These are phyloP conservation scores for Xylaria hypoxylon DNA, from an alignment of 2,329 filamentous ascomycete genomes.

Conservation along the genomic window DNA sequence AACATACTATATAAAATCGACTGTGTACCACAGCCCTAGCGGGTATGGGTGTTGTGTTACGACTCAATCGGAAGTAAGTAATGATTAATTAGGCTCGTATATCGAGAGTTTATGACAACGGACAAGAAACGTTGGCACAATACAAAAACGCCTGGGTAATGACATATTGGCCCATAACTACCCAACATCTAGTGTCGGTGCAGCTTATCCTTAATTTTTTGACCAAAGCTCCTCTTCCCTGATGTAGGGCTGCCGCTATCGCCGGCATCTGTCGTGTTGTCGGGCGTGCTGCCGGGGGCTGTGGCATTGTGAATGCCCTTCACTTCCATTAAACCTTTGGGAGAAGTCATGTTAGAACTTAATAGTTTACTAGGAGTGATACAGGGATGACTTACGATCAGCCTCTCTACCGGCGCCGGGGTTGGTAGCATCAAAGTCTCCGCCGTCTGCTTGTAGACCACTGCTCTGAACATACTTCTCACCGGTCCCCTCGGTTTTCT, in stretches of 20 bases:
- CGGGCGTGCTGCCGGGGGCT: constrained; percentile 38
- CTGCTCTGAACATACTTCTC: constrained; percentile 68
- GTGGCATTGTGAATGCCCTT: constrained; percentile 58
- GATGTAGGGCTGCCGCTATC: constrained; percentile 43
- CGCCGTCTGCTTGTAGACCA: constrained; percentile 72
- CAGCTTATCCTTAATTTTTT: constrained; percentile 78
- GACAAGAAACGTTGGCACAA: not conserved
- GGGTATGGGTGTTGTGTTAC: not conserved
- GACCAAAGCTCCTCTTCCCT: constrained; percentile 65
- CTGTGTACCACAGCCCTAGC: not conserved
- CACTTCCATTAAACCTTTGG: constrained; percentile 63
- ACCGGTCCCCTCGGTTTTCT: constrained; percentile 61
- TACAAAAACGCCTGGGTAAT: not conserved
- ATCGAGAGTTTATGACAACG: not conserved
- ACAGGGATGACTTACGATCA: constrained; percentile 63
- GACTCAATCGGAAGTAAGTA: not conserved
- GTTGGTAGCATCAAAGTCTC: constrained; percentile 73
- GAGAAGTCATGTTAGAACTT: constrained; percentile 22
- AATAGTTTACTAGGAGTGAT: not conserved
- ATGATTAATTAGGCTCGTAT: not conserved
- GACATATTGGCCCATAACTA: not conserved
- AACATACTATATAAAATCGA: not conserved
- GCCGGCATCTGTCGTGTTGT: constrained; percentile 36
- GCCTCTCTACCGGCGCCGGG: constrained; percentile 75
- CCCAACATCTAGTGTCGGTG: constrained; percentile 59